Conservation (phyloP, 169 alveolate genomes). For the Eimeria tenella region DNA sequence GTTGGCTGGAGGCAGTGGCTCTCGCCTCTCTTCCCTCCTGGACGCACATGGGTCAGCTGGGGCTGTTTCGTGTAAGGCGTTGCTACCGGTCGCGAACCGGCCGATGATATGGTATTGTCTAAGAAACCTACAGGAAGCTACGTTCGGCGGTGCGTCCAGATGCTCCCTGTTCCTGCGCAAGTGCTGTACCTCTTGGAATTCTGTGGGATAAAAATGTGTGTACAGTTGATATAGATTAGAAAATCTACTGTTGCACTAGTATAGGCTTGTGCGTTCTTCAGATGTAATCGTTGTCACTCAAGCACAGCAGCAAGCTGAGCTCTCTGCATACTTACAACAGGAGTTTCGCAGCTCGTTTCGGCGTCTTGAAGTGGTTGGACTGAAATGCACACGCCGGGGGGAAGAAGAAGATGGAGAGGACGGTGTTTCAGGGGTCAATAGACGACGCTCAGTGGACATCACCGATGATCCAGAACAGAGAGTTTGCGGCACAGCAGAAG, state of each 20-base stretch:
- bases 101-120: conserved; percentile 80
- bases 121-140: conserved; percentile 75
- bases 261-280: not conserved
- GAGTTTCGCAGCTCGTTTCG: conserved; percentile 72
- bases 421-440: not conserved
- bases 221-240: not conserved
- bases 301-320: conserved; percentile 71
- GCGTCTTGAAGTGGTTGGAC: conserved; percentile 80
- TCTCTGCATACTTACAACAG: conserved; percentile 70
- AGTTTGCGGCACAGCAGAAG: conserved; percentile 80
- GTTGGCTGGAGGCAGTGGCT: conserved; percentile 76
- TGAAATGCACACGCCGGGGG: conserved; percentile 67
- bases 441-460: conserved; percentile 55
- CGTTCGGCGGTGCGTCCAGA: conserved; percentile 71
- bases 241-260: not conserved
- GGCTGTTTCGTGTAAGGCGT: conserved; percentile 74
- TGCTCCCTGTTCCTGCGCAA: no score
- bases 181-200: no score
- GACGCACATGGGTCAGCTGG: conserved; percentile 19
- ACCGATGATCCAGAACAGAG: conserved; percentile 56
- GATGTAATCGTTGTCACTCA: conserved; percentile 77
- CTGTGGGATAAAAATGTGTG: no score
- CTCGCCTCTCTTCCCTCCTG: conserved; percentile 65
- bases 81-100: conserved; percentile 77
- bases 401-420: conserved; percentile 74